Percentiles rank a stretch among this genome's conserved stretches.
Conservation (phyloP, 2,329 filamentous ascomycete genomes). For the Colletotrichum lentis region DNA sequence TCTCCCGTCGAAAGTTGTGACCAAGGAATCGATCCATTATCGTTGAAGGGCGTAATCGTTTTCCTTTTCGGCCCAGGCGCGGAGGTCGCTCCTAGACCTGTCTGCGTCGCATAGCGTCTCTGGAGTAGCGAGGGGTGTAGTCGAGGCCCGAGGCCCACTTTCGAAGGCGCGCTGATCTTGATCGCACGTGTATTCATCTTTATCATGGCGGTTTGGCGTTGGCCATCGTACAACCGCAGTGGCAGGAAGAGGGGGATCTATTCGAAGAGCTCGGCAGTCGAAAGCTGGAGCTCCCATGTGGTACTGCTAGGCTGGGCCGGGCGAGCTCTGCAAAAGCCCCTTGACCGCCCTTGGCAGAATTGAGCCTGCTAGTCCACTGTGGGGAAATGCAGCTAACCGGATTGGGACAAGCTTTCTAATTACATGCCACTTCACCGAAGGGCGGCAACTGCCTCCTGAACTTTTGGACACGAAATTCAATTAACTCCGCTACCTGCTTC, state of each 20-base stretch:
- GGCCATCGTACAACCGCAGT: conserved; percentile 47
- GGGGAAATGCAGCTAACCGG: conserved; percentile 21
- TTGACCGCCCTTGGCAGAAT: conserved; percentile 53
- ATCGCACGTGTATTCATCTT: conserved; percentile 53
- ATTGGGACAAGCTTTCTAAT: conserved; percentile 19
- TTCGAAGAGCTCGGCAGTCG: conserved; percentile 23
- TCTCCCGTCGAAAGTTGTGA: conserved; percentile 75
- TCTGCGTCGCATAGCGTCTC: conserved; percentile 68
- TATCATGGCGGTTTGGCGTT: conserved; percentile 56
- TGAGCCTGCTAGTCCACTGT: conserved; percentile 28
- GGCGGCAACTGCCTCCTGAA: conserved; percentile 38
- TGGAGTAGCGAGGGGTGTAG: conserved; percentile 50
- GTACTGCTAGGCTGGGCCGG: conserved; percentile 5
- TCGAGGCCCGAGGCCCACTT: conserved; percentile 42
- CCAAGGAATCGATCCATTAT: conserved; percentile 86
- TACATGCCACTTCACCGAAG: conserved; percentile 39
- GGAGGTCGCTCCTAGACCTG: conserved; percentile 50
- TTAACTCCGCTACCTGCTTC: conserved; percentile 32
- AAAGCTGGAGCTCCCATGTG: conserved; percentile 23
- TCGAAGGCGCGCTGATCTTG: conserved; percentile 46
- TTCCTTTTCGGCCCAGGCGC: conserved; percentile 63
- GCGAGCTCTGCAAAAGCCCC: conserved; percentile 25
- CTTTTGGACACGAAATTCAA: conserved; percentile 39
- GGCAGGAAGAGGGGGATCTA: conserved; percentile 1
- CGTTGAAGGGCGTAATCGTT: conserved; percentile 83